These are phyloP conservation scores for Parastagonospora nodorum DNA, from an alignment of 2,329 filamentous ascomycete genomes.

Conservation along the genomic window DNA sequence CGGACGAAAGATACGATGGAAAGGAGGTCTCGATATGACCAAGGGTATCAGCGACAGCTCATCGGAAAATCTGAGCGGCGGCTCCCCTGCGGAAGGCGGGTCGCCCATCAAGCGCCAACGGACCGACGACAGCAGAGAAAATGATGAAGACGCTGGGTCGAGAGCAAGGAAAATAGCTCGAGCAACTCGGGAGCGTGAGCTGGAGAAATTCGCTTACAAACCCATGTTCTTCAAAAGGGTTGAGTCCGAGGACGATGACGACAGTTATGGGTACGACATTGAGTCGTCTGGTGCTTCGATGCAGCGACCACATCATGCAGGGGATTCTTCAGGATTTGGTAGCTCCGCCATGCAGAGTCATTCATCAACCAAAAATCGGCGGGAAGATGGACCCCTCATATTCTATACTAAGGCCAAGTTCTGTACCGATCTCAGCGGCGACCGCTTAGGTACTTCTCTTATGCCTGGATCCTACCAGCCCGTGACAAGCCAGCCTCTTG, in stretches of 20 bases:
- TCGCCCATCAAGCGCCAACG: constrained; percentile 37
- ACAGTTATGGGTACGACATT: constrained; percentile 40
- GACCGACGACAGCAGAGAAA: constrained; percentile 24
- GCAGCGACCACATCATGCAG: constrained; percentile 28
- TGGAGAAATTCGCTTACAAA: constrained; percentile 50
- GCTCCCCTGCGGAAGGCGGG: constrained; percentile 54
- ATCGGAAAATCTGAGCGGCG: constrained; percentile 47
- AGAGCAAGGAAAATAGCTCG: constrained; percentile 22
- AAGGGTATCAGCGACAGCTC: constrained; percentile 67
- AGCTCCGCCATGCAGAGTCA: constrained; percentile 55
- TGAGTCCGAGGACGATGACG: constrained; percentile 47
- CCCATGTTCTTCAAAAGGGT: constrained; percentile 56
- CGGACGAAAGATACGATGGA: constrained; percentile 80
- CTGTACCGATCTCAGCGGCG: constrained; percentile 78
- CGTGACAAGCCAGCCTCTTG: constrained; percentile 41
- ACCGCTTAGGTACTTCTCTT: constrained; percentile 46
- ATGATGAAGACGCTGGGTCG: constrained; percentile 26
- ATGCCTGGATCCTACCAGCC: constrained; percentile 35
- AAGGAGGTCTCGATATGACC: constrained; percentile 69
- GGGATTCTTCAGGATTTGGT: constrained; percentile 50
- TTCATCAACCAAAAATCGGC: constrained; percentile 56
- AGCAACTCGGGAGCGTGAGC: constrained; percentile 27
- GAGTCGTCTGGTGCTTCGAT: constrained; percentile 37
- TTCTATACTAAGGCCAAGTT: constrained; percentile 83
- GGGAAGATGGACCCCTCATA: constrained; percentile 75